phyloP scores from a whole-genome alignment of 2,329 filamentous ascomycete species.

The Neonectria ditissima region DNA sequence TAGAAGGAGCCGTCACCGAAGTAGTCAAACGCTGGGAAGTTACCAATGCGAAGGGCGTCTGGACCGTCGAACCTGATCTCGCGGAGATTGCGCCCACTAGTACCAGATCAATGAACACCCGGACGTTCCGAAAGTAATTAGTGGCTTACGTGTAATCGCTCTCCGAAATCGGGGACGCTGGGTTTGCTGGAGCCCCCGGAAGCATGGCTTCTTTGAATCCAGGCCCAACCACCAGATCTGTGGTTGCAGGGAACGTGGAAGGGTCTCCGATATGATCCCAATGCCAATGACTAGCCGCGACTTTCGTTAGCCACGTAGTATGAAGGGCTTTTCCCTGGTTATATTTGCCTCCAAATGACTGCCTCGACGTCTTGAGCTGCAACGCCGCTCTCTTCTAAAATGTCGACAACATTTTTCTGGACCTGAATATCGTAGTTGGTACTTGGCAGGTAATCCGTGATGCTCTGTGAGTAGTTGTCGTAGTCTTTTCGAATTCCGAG shows the following conservation, averaged over 20 bases:
- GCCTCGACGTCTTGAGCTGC: conserved; percentile 29
- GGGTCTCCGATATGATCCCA: conserved; percentile 66
- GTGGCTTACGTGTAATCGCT: conserved; percentile 48
- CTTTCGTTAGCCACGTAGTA: background rate
- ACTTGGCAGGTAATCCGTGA: conserved; percentile 43
- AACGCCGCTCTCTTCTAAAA: conserved; percentile 25
- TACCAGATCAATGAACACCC: background rate
- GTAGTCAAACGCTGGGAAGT: conserved; percentile 54
- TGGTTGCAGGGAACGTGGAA: conserved; percentile 57
- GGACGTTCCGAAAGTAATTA: background rate
- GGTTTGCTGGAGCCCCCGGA: conserved; percentile 59
- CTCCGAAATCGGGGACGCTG: conserved; percentile 49
- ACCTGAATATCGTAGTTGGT: conserved; percentile 45
- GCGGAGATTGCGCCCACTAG: conserved; percentile 41
- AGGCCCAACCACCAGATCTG: conserved; percentile 63
- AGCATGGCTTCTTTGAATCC: conserved; percentile 60
- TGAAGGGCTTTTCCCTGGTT: background rate
- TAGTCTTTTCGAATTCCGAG: conserved; percentile 48
- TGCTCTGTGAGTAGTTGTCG: conserved; percentile 42
- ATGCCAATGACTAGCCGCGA: conserved; percentile 55
- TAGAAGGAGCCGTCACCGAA: conserved; percentile 58
- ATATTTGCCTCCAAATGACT: conserved; percentile 39
- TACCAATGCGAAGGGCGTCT: conserved; percentile 48
- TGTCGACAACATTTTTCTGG: conserved; percentile 41
- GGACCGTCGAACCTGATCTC: conserved; percentile 44